Percentiles rank a stretch among this genome's conserved stretches.
These are phyloP conservation scores for Phytophthora colocasiae DNA, from an alignment of 352 stramenopile genomes.

Conservation along the genomic window DNA sequence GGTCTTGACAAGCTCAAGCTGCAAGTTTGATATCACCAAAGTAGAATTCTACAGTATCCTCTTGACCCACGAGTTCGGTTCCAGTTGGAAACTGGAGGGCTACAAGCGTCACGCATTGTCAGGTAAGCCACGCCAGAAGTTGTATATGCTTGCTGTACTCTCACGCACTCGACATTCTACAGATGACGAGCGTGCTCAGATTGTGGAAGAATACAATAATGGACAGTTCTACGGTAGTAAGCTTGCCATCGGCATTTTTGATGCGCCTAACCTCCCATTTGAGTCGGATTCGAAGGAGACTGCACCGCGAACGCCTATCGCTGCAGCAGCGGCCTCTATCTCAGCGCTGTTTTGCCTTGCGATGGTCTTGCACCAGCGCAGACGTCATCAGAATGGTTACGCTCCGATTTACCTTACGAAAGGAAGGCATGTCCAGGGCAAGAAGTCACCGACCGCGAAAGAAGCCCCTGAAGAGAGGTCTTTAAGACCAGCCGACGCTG, in stretches of 20 bases:
- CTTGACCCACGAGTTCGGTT: slow-evolving; percentile 41
- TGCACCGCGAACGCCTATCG: slow-evolving; percentile 39
- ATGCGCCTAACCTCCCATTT: slow-evolving; percentile 45
- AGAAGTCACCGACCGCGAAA: slow-evolving; percentile 28
- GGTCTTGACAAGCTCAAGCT: slow-evolving; percentile 32
- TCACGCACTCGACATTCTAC: background rate
- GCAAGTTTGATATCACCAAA: slow-evolving; percentile 66
- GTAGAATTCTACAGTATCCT: slow-evolving; percentile 76
- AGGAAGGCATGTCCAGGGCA: slow-evolving; percentile 46
- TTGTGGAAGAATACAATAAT: slow-evolving; percentile 62
- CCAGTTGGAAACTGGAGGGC: slow-evolving; percentile 54
- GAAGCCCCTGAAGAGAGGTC: slow-evolving; percentile 33
- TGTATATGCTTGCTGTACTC: background rate
- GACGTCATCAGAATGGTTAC: slow-evolving; percentile 70
- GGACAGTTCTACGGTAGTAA: slow-evolving; percentile 72
- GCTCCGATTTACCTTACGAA: slow-evolving; percentile 59
- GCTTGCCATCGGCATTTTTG: slow-evolving; percentile 70
- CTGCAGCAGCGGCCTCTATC: slow-evolving; percentile 53
- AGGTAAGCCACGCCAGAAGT: slow-evolving; percentile 29
- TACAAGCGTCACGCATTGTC: slow-evolving; percentile 67
- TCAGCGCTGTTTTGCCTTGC: slow-evolving; percentile 54
- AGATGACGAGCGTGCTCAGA: slow-evolving; percentile 62
- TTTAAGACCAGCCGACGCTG: slow-evolving; percentile 41
- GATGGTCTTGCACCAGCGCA: slow-evolving; percentile 62
- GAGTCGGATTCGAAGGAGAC: slow-evolving; percentile 43